Evolutionary conservation across 2,329 filamentous ascomycete genomes (phyloP), one percentile per base, ranked within the genome.

Genomic region (Emergomyces africanus): DNA sequence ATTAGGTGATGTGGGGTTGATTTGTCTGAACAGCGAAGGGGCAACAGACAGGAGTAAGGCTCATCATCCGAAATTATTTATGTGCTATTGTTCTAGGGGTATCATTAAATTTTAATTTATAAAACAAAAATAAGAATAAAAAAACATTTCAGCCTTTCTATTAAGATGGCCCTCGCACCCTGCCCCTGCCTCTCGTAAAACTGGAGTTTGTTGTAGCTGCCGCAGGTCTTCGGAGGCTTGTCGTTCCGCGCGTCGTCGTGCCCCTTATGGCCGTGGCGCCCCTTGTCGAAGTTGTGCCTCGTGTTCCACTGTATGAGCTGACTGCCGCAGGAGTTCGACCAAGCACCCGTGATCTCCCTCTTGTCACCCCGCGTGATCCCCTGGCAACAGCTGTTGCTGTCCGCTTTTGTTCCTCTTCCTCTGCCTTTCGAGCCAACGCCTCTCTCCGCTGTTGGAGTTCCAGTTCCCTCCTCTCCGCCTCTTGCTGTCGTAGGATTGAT

Each of bases 401-500:
- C 62, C 70, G 73, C 66, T 66, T 73, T 61, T 66, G 74, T 61
- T 73, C 77, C 59, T 76, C 76, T 62, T 77, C 78, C 64, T 74
- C 84, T 67, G 77, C 75, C 60, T 74, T 79, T 55, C 77, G 73
- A 5, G 75, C 77, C 14, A 85, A 81, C 37, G 88, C 88, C 64
- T 90, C 89, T 57, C 85, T 82, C 60, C 89, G 81, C 62, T 86
- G 82, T 70, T 94, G 88, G 60, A 94, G 87, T 68, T 95, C 91
- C 2, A 82, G 81, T 51, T 86, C 87, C 55, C 84, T 83, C 61
- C 89, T 82, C 72, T 95, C 87, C 1, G 84, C 87, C 51, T 88
- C 89, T 66, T 90, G 86, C 69, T 89, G 87, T 67, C 83, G 85
- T 62, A 85, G 77, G 14, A 84, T 71, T 2, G 84, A 84, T 70